These are phyloP conservation scores for Verbena officinalis DNA, from an alignment of 257 asterid genomes.

Conservation along the genomic window DNA sequence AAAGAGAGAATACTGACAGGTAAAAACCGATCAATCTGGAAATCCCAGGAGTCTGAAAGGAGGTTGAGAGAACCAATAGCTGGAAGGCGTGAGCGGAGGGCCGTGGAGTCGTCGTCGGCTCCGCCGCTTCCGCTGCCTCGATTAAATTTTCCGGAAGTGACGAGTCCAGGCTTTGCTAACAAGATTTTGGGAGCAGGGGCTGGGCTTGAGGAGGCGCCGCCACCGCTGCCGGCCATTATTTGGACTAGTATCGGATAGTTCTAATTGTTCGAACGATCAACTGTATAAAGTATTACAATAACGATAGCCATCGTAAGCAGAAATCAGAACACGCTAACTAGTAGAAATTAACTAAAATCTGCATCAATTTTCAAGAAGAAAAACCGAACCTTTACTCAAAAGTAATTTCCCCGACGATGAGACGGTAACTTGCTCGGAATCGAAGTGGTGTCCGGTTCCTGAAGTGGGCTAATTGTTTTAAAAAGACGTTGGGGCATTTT, in stretches of 20 bases:
- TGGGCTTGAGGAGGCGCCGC: slow-evolving; percentile 44
- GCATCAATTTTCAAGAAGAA: not conserved
- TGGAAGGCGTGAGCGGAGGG: slow-evolving; percentile 81
- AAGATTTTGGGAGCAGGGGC: slow-evolving; percentile 76
- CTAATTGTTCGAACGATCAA: not conserved
- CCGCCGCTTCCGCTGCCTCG: slow-evolving; percentile 58
- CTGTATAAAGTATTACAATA: not conserved
- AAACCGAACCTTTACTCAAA: slow-evolving; percentile 2
- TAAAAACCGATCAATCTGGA: slow-evolving; percentile 78
- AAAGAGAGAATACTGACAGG: slow-evolving; percentile 44
- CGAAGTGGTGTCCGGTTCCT: not conserved
- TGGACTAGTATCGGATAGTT: not conserved
- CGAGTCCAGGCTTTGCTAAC: slow-evolving; percentile 91
- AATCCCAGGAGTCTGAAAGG: slow-evolving; percentile 86
- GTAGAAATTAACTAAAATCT: not conserved
- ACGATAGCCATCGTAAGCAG: not conserved
- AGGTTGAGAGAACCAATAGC: slow-evolving; percentile 85
- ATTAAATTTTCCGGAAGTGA: slow-evolving; percentile 60
- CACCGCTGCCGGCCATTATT: slow-evolving; percentile 48
- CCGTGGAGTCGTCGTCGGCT: slow-evolving; percentile 70
- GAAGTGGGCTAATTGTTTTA: slow-evolving; percentile 7
- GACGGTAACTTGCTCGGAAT: not conserved
- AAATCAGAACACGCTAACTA: not conserved
- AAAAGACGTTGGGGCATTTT: not conserved
- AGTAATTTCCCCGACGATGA: not conserved